These are phyloP conservation scores for Coemansia sp. DNA, from an alignment of 192 early-diverging fungal genomes.

Conservation along the genomic window DNA sequence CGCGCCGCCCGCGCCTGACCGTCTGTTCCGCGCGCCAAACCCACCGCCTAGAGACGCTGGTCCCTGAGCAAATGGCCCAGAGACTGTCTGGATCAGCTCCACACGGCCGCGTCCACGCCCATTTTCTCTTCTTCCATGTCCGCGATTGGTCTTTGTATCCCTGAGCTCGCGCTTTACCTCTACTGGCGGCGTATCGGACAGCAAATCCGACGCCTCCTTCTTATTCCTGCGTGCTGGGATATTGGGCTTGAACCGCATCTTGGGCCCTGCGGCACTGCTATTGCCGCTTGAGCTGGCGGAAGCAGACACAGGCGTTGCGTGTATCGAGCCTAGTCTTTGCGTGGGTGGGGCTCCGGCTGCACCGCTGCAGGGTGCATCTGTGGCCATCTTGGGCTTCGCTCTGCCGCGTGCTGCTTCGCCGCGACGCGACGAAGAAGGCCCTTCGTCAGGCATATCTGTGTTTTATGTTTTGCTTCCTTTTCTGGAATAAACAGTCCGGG, in stretches of 20 bases:
- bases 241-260: constrained; percentile 32
- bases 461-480: neutral
- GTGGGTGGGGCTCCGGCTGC: constrained; percentile 16
- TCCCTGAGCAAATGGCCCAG: constrained; percentile 49
- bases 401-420: constrained; percentile 5
- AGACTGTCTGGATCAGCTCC: constrained; percentile 24
- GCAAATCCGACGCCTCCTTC: constrained; percentile 24
- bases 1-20: neutral
- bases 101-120: constrained; percentile 6
- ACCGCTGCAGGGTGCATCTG: neutral
- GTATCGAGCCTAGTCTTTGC: constrained; percentile 23
- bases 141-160: neutral
- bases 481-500: neutral
- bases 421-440: constrained; percentile 19
- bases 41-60: constrained; percentile 26
- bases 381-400: neutral
- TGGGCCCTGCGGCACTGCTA: neutral
- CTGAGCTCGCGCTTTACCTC: constrained; percentile 12
- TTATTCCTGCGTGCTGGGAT: constrained; percentile 32
- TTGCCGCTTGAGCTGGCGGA: neutral
- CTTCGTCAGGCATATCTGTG: constrained; percentile 31
- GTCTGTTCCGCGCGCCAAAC: neutral
- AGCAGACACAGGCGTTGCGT: neutral
- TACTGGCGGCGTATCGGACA: neutral
- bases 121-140: constrained; percentile 10